These are phyloP conservation scores for Sporopachydermia quercuum DNA, from an alignment of 805 yeast species.

Conservation along the genomic window DNA sequence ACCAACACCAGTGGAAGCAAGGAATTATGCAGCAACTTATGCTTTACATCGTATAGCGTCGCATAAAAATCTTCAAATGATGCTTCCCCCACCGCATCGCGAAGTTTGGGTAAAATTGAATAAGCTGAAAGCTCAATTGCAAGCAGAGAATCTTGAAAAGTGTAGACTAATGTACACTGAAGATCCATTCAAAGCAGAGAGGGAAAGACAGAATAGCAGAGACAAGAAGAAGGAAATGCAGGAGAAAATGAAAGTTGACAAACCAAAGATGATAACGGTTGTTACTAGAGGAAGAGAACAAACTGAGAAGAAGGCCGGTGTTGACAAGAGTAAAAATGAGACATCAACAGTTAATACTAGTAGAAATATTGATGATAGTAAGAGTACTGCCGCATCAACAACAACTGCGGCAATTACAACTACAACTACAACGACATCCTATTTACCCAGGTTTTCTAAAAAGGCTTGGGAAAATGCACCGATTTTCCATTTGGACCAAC, in stretches of 20 bases:
- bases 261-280: constrained; percentile 27
- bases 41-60: constrained; percentile 69
- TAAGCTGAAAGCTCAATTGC: constrained; percentile 33
- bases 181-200: constrained; percentile 61
- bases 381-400: background rate
- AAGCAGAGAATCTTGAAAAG: constrained; percentile 28
- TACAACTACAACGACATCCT: constrained; percentile 1
- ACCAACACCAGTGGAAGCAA: constrained; percentile 76
- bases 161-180: constrained; percentile 42
- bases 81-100: constrained; percentile 71
- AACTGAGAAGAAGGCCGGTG: constrained; percentile 2
- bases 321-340: no score
- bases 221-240: constrained; percentile 34
- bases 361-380: no score
- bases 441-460: constrained; percentile 21
- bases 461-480: constrained; percentile 64
- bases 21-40: constrained; percentile 82
- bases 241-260: constrained; percentile 35
- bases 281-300: constrained; percentile 9
- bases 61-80: constrained; percentile 73
- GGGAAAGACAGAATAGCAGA: constrained; percentile 38
- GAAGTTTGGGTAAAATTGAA: constrained; percentile 68
- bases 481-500: constrained; percentile 51
- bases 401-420: background rate
- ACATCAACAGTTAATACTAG: background rate